These are phyloP conservation scores for Aspergillus bridgeri DNA, from an alignment of 495 filamentous ascomycete genomes.

Conservation along the genomic window DNA sequence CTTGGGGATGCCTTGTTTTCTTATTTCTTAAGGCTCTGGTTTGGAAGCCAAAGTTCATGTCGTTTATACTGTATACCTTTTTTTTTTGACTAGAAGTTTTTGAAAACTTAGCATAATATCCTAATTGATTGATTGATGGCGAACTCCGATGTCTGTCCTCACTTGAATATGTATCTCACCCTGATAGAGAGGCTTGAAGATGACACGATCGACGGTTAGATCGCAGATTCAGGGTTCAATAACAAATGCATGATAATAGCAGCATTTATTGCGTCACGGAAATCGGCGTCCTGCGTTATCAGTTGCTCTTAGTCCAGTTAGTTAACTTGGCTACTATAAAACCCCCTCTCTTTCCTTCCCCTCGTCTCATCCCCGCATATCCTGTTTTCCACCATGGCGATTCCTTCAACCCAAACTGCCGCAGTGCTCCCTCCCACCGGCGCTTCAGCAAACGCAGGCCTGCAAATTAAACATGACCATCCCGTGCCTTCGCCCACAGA, in stretches of 20 bases:
- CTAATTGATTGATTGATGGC: constrained; percentile 28
- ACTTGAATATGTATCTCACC: too few relatives aligned
- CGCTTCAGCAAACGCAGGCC: constrained; percentile 18
- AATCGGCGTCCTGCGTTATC: neutral
- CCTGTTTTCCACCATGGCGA: constrained; percentile 18
- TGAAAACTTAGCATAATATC: constrained; percentile 36
- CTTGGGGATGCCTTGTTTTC: constrained; percentile 18
- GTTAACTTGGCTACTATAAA: too few relatives aligned
- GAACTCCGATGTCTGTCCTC: neutral
- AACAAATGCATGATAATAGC: neutral
- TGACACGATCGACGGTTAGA: too few relatives aligned
- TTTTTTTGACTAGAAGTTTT: constrained; percentile 20
- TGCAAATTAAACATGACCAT: constrained; percentile 29
- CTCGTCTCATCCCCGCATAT: neutral
- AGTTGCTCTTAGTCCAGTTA: too few relatives aligned
- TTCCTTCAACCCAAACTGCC: constrained; percentile 34
- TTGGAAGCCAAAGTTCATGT: constrained; percentile 29
- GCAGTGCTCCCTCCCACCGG: constrained; percentile 31
- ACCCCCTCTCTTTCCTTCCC: neutral
- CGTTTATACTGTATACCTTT: constrained; percentile 38
- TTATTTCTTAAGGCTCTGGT: constrained; percentile 16
- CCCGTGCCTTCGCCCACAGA: constrained; percentile 32
- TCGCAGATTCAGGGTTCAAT: too few relatives aligned
- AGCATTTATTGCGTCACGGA: neutral
- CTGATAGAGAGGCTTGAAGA: too few relatives aligned